Conservation (phyloP, 495 filamentous ascomycete genomes). For the Podospora conica region DNA sequence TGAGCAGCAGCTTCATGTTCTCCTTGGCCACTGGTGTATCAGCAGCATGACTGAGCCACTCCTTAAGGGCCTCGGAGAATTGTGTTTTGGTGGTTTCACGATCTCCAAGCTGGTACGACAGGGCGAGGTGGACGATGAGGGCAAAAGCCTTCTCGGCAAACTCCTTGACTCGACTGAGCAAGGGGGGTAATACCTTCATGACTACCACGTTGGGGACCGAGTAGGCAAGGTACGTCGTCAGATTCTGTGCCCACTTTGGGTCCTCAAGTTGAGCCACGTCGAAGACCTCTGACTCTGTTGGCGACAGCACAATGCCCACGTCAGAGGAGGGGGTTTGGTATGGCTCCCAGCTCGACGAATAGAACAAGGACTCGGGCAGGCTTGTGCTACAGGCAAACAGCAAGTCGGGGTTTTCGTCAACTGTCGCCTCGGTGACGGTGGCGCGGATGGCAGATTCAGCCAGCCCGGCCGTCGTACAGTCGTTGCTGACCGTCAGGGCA, state of each 20-base stretch:
- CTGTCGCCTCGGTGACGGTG: constrained; percentile 52
- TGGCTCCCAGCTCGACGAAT: constrained; percentile 44
- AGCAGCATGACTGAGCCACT: constrained; percentile 43
- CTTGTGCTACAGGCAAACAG: constrained; percentile 44
- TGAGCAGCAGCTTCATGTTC: constrained; percentile 58
- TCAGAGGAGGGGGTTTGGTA: constrained; percentile 46
- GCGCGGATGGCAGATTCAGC: constrained; percentile 71
- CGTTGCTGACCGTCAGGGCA: constrained; percentile 57
- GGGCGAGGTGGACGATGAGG: constrained; percentile 71
- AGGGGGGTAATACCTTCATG: constrained; percentile 55
- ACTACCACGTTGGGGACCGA: constrained; percentile 57
- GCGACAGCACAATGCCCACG: constrained; percentile 12
- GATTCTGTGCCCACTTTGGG: constrained; percentile 55
- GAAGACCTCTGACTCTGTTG: constrained; percentile 26
- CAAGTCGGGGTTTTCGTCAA: constrained; percentile 40
- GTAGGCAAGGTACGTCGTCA: constrained; percentile 56
- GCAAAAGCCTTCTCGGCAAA: constrained; percentile 69
- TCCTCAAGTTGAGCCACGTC: constrained; percentile 30
- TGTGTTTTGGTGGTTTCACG: constrained; percentile 41
- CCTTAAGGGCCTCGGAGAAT: constrained; percentile 44
- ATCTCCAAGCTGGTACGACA: constrained; percentile 50
- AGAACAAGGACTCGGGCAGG: constrained; percentile 35
- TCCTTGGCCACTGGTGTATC: constrained; percentile 33
- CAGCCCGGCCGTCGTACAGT: constrained; percentile 59
- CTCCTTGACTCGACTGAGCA: constrained; percentile 55